Base-by-base conservation (phyloP, 208 protist genomes). In the Kentomonas sorsogonicus region DNA sequence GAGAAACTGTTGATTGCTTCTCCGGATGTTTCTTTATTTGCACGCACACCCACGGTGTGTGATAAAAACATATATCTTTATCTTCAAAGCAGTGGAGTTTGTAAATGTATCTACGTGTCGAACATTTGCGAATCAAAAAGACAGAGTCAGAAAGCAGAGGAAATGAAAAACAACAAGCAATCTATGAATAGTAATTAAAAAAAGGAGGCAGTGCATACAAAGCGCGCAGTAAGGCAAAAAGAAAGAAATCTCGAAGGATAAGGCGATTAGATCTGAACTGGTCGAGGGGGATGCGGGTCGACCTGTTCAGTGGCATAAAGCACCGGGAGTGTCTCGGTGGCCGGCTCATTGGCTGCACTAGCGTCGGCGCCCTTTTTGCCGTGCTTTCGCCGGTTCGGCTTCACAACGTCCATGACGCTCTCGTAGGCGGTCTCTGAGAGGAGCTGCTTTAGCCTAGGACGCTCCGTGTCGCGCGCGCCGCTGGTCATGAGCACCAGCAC, bases 401-500 rank as follows among this genome's bases (percentile, higher is more conserved):
- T 47, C 13, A 78, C 33, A 33, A 75, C 45, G 31, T 55, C 45
- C 36, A 59, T 55, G 16, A 81, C 52, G 18, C 52, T 26, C 9
- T 41, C 18, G 54, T 70, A 81, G 20, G 50, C 38, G 18, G 47
- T 55, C 10, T 20, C 38, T 2, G 74, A 70, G 34, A 94, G 39
- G 30, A 94, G 74, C 20, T 87, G 77, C 26, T 72, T 85, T 44
- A 94, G 52, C 6, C 36, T 38, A 2, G 86, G 86, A 1, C 43
- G 3, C 5, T 59, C 50, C 18, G 36, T 62, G 45, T 95, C 85
- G 27, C 61, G 40, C 2, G 89, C 80, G 6, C 83, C 83, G 23
- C 53, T 66, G 10, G 63, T 55, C 31, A 93, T 61, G 22, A 95
- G 81, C 7, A 93, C 55, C 41, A 90, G 48, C 11, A 93, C 79